Base-by-base conservation (phyloP, 495 filamentous ascomycete species). In the Hypoxylon trugodes region DNA sequence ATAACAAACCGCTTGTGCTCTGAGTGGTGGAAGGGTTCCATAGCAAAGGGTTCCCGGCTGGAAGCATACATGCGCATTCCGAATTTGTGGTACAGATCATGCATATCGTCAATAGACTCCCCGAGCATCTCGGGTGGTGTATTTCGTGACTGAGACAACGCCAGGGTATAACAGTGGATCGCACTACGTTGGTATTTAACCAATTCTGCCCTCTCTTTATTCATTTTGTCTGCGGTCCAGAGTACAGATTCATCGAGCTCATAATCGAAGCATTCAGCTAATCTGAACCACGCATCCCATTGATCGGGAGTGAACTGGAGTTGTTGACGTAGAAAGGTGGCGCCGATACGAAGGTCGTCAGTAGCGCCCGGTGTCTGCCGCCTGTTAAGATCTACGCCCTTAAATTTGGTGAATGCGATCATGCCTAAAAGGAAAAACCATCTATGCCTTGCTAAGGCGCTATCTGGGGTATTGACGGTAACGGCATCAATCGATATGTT, bases 281-380 rank as follows among this genome's bases (percentile, higher is more conserved):
- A 81, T 42, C 95, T 87, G 73, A 94, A 97, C 96, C 95, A 99
- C 0, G 93, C 88, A 72, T 98, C 93, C 95, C 95, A 99, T 42
- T 88, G 86, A 22, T 93, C 89, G 1, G 86, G 85, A 12, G 86
- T 89, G 70, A 92, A 92, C 63, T 96, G 89, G 1, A 99, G 77
- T 65, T 98, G 94, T 58, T 92, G 86, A 51, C 88, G 81, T 69
- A 98, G 88, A 72, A 90, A 96, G 0, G 83, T 86, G 51, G 89
- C 85, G 2, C 90, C 93, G 35, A 93, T 88, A 46, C 94, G 88
- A 35, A 98, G 80, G 66, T 98, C 95, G 53, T 94, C 90, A 0
- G 88, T 93, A 35, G 90, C 89, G 12, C 87, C 87, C 12, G 89
- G 86, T 18, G 81, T 87, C 43, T 91, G 82, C 12, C 92, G 85